phyloP scores from a whole-genome alignment of 129 eudicot genomes.

The Mikania micrantha region DNA sequence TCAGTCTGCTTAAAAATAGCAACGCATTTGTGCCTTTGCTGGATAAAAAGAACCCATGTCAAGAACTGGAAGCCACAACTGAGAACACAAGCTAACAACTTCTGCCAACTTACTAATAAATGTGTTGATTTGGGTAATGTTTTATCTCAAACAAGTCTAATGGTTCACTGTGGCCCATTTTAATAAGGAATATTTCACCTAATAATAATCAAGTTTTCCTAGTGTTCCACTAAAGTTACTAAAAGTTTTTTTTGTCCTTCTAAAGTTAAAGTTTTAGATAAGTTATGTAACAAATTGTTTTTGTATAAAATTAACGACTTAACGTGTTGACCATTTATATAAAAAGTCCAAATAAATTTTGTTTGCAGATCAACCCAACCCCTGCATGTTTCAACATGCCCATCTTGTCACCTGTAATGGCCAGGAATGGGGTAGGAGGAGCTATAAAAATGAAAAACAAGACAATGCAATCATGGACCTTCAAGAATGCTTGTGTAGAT shows the following conservation, averaged over 20 bases:
- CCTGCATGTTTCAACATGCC: neutral
- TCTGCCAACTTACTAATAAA: neutral
- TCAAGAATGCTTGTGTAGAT: conserved; percentile 66
- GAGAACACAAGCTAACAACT: neutral
- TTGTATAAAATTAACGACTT: neutral
- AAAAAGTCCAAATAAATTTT: neutral
- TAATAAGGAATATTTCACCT: too few species aligned
- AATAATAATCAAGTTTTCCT: too few species aligned
- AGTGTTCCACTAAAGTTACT: too few species aligned
- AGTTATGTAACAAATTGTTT: neutral
- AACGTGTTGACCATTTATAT: neutral
- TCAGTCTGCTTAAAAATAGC: conserved; percentile 45
- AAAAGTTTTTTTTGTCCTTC: too few species aligned
- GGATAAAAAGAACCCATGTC: conserved; percentile 26
- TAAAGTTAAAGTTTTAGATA: neutral
- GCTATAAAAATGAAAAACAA: neutral
- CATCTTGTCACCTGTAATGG: neutral
- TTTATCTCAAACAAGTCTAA: neutral
- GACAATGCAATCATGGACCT: conserved; percentile 35
- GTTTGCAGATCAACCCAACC: neutral
- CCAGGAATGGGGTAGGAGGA: neutral
- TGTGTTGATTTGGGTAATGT: neutral
- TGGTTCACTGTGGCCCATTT: neutral
- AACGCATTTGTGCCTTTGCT: conserved; percentile 60
- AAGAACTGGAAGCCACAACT: conserved; percentile 1